Conservation (phyloP, 2,329 filamentous ascomycete genomes). For the Microdochium trichocladiopsis region DNA sequence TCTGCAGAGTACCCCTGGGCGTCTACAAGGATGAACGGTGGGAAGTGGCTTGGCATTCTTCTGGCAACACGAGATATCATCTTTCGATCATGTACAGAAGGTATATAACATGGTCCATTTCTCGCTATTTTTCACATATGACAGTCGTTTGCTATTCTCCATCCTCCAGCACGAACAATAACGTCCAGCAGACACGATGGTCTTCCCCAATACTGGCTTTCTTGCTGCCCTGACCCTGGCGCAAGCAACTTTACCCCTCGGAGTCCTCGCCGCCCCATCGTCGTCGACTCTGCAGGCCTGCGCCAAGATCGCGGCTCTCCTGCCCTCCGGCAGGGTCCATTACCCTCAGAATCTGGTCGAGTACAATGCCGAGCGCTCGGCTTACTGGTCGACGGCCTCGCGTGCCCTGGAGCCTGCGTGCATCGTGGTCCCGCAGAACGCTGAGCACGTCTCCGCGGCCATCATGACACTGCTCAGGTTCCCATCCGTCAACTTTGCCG, state of each 20-base stretch:
- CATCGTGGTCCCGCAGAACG: constrained; percentile 21
- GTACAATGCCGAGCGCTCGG: constrained; percentile 4
- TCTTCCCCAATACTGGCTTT: not conserved
- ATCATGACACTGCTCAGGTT: constrained; percentile 21
- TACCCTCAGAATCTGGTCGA: constrained; percentile 1
- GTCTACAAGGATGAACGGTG: not conserved
- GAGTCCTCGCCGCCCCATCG: not conserved
- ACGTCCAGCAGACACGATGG: not conserved
- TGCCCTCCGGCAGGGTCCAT: constrained; percentile 4
- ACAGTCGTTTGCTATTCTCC: not conserved
- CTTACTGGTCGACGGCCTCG: constrained; percentile 25
- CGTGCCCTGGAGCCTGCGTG: constrained; percentile 24
- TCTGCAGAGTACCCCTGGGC: not conserved
- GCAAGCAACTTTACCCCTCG: not conserved
- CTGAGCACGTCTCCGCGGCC: constrained; percentile 23
- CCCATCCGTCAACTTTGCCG: constrained; percentile 23
- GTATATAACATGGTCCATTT: not conserved
- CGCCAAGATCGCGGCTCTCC: constrained; percentile 4
- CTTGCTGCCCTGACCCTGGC: not conserved
- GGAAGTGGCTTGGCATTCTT: not conserved
- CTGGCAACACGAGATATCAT: not conserved
- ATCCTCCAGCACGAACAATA: not conserved
- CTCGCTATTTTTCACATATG: not conserved
- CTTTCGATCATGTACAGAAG: not conserved
- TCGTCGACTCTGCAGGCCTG: constrained; percentile 5